Base-by-base conservation (phyloP, 257 asterid species). In the Fraxinus anomala region DNA sequence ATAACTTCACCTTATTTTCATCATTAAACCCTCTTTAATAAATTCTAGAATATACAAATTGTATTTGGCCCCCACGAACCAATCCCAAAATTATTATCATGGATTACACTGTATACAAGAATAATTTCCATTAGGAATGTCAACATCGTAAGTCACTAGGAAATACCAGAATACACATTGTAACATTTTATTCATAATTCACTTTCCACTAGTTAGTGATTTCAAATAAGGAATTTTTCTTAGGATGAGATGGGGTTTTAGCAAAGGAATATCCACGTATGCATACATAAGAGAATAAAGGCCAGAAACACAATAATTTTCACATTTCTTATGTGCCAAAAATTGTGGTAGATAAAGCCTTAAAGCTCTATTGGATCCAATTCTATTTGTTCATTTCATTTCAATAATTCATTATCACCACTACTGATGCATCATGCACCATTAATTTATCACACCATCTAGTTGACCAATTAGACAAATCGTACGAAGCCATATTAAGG, bases 311-410 rank as follows among this genome's bases (percentile, higher is more conserved):
- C 34, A 11, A 40, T 24, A 65, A 37, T 13, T 56, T 73, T 73
- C 81, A 76, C 81, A 79, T 54, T 76, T 72, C 70, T 17, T 23
- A 59, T 11, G 2, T 63, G 19, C 31, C 34, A 9, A 56, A 12
- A 63, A 8, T 63, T 63, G 69, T 76, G 83, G 80, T 79, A 30
- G 74, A 80, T 51, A 76, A 49, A 71, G 73, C 73, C 77, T 78
- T 75, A 44, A 47, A 47, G 63, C 77, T 77, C 74, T 30, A 21
- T 68, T 78, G 75, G 31, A 47, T 37, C 83, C 81, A 83, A 69
- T 73, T 68, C 70, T 63, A 23, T 23, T 63, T 9, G 11, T 24
- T 63, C 69, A 63, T 63, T 21, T 9, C 68, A 61, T 61, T 77
- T 76, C 75, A 68, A 26, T 39, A 76, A 49, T 73, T 31, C 42